phyloP scores from a whole-genome alignment of 176 grass and related monocot genomes.

The Lolium rigidum region DNA sequence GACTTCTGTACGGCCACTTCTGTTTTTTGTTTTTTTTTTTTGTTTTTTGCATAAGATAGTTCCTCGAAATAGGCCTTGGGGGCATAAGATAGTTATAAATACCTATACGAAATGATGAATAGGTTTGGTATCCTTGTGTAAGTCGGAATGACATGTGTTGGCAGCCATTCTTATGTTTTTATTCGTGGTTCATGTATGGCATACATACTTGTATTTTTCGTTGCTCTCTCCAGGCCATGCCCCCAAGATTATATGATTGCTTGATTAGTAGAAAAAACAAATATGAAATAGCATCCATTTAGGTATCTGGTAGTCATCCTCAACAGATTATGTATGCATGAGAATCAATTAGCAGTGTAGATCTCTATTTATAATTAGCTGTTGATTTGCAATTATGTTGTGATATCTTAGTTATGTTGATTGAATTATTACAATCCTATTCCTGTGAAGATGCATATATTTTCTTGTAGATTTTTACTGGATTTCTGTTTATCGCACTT shows the following conservation, averaged over 20 bases:
- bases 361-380: neutral
- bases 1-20: neutral
- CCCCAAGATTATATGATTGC: neutral
- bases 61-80: neutral
- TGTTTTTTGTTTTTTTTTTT: neutral
- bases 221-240: neutral
- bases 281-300: neutral
- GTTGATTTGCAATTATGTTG: conserved; percentile 9
- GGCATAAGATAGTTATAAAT: neutral
- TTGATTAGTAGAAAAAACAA: conserved; percentile 13
- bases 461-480: neutral
- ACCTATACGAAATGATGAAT: neutral
- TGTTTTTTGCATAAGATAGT: neutral
- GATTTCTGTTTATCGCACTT: neutral
- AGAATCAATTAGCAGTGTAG: neutral
- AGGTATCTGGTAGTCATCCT: neutral
- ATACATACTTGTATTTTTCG: neutral
- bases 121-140: neutral
- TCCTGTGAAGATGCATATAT: neutral
- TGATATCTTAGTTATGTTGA: conserved; percentile 18
- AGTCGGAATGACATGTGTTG: neutral
- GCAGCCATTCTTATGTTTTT: neutral
- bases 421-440: neutral
- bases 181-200: conserved; percentile 9
- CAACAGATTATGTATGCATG: conserved; percentile 10